Base-by-base conservation (phyloP, 192 early-diverging fungal species). In the Chytriomyces confervae region DNA sequence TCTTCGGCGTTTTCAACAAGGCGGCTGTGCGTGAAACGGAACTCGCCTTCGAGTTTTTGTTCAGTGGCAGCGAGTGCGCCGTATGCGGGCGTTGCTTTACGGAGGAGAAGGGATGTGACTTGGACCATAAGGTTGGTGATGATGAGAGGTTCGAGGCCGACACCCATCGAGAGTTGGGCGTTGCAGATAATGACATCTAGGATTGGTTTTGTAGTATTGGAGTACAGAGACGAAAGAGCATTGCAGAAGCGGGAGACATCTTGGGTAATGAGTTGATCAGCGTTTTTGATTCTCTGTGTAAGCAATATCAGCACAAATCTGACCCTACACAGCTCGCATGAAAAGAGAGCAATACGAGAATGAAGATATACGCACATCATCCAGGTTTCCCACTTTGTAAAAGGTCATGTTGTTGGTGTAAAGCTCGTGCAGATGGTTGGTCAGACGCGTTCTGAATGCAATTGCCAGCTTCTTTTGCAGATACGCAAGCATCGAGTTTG, bases 1-100 rank as follows among this genome's bases (percentile, higher is more conserved):
- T 99, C 97, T 80, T 98, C 97, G 24, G 96, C 95, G 72, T 99
- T 94, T 80, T 95, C 95, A 48, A 98, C 95, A 13, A 99, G 81
- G 8, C 98, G 91, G 51, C 94, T 93, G 84, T 99, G 96, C 20
- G 94, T 91, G 82, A 92, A 96, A 18, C 96, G 92, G 89, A 98
- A 95, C 71, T 97, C 96, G 69, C 96, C 98, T 81, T 92, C 80
- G 27, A 99, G 84, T 18, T 88, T 90, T 80, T 96, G 95, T 81
- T 98, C 95, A 77, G 94, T 90, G 6, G 95, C 97, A 1, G 92
- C 95, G 88, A 97, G 92, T 83, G 95, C 96, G 51, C 97, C 97
- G 82, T 98, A 99, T 3, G 97, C 94, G 51, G 98, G 98, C 6
- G 97, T 95, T 71, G 96, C 83, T 16, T 88, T 86, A 18, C 96